phyloP scores from a whole-genome alignment of 2,329 filamentous ascomycete genomes.

The Ophiostoma himal-ulmi region DNA sequence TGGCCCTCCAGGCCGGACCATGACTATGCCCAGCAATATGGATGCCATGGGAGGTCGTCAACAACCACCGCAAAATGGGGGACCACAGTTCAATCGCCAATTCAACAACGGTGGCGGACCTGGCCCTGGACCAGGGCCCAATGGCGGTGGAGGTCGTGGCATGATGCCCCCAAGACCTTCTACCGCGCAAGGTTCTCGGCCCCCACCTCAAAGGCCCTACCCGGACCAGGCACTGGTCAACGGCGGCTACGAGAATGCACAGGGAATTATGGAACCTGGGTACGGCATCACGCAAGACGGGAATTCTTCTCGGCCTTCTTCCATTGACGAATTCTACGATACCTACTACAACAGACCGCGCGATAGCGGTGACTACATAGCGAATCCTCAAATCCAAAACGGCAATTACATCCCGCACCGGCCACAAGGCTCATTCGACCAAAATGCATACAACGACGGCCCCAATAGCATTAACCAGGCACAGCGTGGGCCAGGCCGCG shows the following conservation, averaged over 20 bases:
- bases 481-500: conserved; percentile 47
- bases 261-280: conserved; percentile 23
- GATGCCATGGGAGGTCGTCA: conserved; percentile 28
- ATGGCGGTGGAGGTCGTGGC: conserved; percentile 32
- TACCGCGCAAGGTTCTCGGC: conserved; percentile 48
- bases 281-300: conserved; percentile 27
- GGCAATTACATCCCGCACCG: conserved; percentile 35
- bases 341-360: conserved; percentile 43
- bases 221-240: not conserved
- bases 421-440: conserved; percentile 43
- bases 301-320: conserved; percentile 31
- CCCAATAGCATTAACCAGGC: conserved; percentile 27
- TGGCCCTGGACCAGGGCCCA: conserved; percentile 26
- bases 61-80: conserved; percentile 32
- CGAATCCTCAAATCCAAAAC: conserved; percentile 31
- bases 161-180: conserved; percentile 44
- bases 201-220: conserved; percentile 49
- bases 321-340: conserved; percentile 50
- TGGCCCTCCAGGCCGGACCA: conserved; percentile 51
- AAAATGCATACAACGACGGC: conserved; percentile 36
- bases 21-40: conserved; percentile 53
- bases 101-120: conserved; percentile 35
- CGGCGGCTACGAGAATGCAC: conserved; percentile 19
- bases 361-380: conserved; percentile 31
- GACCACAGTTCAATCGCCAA: conserved; percentile 33